phyloP scores from a whole-genome alignment of 352 stramenopile genomes.

The Phytophthora rubi region DNA sequence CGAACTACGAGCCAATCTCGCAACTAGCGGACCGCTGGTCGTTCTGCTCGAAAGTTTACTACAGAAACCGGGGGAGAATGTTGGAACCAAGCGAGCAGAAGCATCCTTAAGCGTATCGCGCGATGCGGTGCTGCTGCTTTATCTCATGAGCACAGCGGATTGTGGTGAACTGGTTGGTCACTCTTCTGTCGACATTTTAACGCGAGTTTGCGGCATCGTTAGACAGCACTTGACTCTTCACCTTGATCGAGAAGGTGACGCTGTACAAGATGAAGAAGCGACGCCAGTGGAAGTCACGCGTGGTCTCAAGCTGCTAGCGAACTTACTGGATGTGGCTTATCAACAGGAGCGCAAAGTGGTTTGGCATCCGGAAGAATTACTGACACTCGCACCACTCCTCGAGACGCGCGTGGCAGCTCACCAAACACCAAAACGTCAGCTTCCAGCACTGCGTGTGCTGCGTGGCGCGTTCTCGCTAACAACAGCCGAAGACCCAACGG shows the following conservation, averaged over 20 bases:
- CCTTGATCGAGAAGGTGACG: not conserved
- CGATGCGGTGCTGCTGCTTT: slow-evolving; percentile 38
- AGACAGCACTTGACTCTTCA: slow-evolving; percentile 8
- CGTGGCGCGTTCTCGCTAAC: slow-evolving; percentile 39
- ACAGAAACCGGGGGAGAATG: not conserved
- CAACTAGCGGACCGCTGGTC: slow-evolving; percentile 35
- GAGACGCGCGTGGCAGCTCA: slow-evolving; percentile 40
- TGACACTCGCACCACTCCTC: slow-evolving; percentile 37
- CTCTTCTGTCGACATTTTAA: slow-evolving; percentile 25
- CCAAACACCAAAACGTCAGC: slow-evolving; percentile 50
- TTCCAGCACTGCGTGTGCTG: slow-evolving; percentile 49
- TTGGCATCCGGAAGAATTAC: slow-evolving; percentile 44
- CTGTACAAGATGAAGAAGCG: slow-evolving; percentile 16
- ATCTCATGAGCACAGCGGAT: slow-evolving; percentile 31
- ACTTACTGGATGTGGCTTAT: slow-evolving; percentile 46
- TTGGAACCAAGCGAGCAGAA: not conserved
- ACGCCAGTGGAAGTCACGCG: slow-evolving; percentile 21
- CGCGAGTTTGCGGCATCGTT: slow-evolving; percentile 16
- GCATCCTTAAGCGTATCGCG: slow-evolving; percentile 5
- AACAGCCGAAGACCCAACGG: slow-evolving; percentile 1
- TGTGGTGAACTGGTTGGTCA: slow-evolving; percentile 21
- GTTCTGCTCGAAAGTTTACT: slow-evolving; percentile 41
- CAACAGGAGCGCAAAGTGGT: slow-evolving; percentile 21
- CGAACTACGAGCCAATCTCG: slow-evolving; percentile 38
- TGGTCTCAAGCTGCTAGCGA: slow-evolving; percentile 57